Percentiles rank a stretch among this genome's conserved stretches.
phyloP scores from a whole-genome alignment of 768 basidiomycete genomes.

The Mycena kentingensis region DNA sequence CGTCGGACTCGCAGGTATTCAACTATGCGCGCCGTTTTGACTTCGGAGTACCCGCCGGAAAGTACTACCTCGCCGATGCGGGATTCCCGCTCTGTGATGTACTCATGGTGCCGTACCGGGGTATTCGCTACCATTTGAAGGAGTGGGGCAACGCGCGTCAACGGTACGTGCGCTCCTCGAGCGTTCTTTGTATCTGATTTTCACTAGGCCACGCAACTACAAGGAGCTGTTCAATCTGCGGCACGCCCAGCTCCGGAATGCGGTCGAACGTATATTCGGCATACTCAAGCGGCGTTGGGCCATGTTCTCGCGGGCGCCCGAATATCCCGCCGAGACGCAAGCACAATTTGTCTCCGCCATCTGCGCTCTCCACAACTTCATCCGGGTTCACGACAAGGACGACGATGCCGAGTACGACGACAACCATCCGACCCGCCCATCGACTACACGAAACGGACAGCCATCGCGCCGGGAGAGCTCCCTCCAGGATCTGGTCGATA shows the following conservation, averaged over 20 bases:
- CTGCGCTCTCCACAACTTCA: conserved; percentile 7
- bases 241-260: conserved; percentile 23
- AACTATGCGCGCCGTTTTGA: conserved; percentile 22
- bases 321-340: conserved; percentile 7
- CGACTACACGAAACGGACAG: too few species aligned
- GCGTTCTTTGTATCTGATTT: not conserved
- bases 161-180: not conserved
- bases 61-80: conserved; percentile 28
- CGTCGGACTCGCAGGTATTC: conserved; percentile 32
- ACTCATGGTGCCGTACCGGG: conserved; percentile 29
- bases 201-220: conserved; percentile 14
- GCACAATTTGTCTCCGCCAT: conserved; percentile 5
- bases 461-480: too few species aligned
- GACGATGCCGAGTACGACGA: not conserved
- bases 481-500: too few species aligned
- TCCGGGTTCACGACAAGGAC: not conserved
- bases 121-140: conserved; percentile 27
- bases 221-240: conserved; percentile 26
- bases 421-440: too few species aligned
- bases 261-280: conserved; percentile 27
- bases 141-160: conserved; percentile 23
- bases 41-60: conserved; percentile 22
- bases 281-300: not conserved
- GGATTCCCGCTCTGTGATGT: conserved; percentile 24
- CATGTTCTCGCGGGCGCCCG: not conserved